Percentiles rank a stretch among this genome's conserved stretches.
phyloP scores from a whole-genome alignment of 139 green algal genomes.

The Astrephomene gubernaculifera region DNA sequence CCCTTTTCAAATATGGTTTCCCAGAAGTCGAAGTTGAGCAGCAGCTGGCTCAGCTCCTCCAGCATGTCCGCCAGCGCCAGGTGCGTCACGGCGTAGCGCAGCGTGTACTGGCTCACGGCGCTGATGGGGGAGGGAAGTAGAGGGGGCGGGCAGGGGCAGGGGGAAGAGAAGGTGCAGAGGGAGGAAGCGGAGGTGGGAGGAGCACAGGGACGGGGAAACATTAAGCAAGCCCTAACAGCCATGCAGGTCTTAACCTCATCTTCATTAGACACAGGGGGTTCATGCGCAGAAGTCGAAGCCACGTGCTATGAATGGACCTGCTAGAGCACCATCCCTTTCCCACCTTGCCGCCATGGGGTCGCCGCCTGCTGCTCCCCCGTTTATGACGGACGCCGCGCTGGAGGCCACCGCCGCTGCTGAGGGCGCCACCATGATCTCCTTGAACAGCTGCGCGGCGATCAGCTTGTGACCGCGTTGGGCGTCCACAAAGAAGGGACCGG shows the following conservation, averaged over 20 bases:
- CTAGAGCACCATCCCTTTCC: too few relatives aligned
- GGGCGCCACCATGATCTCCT: constrained; percentile 34
- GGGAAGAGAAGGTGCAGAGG: too few relatives aligned
- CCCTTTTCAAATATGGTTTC: constrained; percentile 38
- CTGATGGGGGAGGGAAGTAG: background rate
- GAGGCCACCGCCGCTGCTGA: background rate
- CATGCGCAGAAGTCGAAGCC: too few relatives aligned
- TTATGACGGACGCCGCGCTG: constrained; percentile 2
- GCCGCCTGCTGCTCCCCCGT: background rate
- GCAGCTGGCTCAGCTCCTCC: constrained; percentile 37
- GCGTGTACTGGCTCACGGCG: constrained; percentile 24
- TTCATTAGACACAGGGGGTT: too few relatives aligned
- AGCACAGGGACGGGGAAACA: too few relatives aligned
- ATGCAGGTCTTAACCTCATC: too few relatives aligned
- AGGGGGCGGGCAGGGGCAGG: background rate
- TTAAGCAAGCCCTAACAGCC: too few relatives aligned
- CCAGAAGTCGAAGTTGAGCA: constrained; percentile 44
- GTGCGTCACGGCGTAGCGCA: constrained; percentile 36
- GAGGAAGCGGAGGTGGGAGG: too few relatives aligned
- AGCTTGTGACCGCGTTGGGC: constrained; percentile 32
- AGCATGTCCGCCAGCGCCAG: constrained; percentile 39
- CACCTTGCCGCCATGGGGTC: background rate
- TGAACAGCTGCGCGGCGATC: constrained; percentile 35
- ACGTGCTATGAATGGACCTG: too few relatives aligned
- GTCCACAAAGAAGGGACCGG: constrained; percentile 18